Evolutionary conservation across 306 rosid species (phyloP).

Genomic region (Prunus campanulata): DNA sequence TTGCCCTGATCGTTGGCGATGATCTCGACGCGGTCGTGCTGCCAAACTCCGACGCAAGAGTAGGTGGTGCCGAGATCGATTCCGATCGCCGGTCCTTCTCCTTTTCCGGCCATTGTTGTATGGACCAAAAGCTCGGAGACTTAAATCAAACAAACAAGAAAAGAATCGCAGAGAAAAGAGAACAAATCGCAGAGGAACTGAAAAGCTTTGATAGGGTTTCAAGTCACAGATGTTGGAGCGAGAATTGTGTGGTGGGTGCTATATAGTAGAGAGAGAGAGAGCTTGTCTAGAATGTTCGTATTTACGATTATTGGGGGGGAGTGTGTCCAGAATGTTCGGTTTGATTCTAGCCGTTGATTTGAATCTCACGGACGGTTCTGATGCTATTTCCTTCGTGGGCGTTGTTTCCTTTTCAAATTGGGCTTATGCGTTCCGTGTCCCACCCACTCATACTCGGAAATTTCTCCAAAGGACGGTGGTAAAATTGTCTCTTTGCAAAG

Average conservation of each 20-base stretch:
- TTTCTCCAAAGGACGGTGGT: neutral
- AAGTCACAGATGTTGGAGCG: neutral
- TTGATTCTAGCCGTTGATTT: neutral
- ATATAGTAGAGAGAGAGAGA: neutral
- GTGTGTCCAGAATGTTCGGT: neutral
- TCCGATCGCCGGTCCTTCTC: constrained; percentile 82
- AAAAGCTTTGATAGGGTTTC: neutral
- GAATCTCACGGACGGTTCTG: neutral
- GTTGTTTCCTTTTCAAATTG: neutral
- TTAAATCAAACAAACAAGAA: neutral
- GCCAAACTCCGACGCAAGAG: constrained; percentile 87
- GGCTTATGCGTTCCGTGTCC: neutral
- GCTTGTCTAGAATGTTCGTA: neutral
- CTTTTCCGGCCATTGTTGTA: constrained; percentile 58
- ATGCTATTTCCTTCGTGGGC: neutral
- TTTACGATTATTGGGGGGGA: neutral
- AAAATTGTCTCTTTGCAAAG: too few relatives aligned
- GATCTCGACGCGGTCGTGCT: constrained; percentile 76
- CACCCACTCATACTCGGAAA: neutral
- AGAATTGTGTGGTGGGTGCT: neutral
- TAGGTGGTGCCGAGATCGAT: constrained; percentile 81
- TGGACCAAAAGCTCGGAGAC: neutral
- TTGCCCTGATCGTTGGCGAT: constrained; percentile 86
- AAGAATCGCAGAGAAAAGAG: neutral
- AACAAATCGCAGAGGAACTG: neutral